Evolutionary conservation across 192 early-diverging fungal species (phyloP), one percentile per base, ranked within the genome.

Genomic region (Backusella luteola): DNA sequence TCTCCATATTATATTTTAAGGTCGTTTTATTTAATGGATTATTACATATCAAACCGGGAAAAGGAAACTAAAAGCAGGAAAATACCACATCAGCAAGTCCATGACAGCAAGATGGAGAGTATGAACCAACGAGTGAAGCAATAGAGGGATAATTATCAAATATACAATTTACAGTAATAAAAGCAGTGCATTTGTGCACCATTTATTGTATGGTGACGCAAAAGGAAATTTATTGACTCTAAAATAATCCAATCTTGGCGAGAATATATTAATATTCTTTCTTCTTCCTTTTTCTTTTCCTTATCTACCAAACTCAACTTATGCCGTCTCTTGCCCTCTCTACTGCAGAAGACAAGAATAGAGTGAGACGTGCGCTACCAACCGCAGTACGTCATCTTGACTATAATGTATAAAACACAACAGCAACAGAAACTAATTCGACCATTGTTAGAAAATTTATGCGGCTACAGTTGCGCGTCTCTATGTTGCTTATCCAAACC

Each of bases 401-500:
- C 35, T n/a, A 66, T 8, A 32, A n/a, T 14, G 15, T 14, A 68
- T 73, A 66, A 19, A 53, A 67, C 52, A 67, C 34, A 66, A 23
- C 49, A 49, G 53, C 2, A 53, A 53, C 19, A 73, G 32, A 42
- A 9, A 29, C 34, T 46, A 67, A 34, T 8, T 36, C 41, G 44
- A 59, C 73, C 73, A 41, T 75, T 26, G 74, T 73, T 88, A 93
- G 93, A 93, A 92, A 88, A 92, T 95, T 76, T 84, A 92, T 66
- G 89, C 89, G 5, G 94, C 94, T 1, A 93, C 94, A 7, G 90
- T 94, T 52, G 93, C 93, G 38, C 87, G 93, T 29, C 78, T 95
- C 69, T 95, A 92, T 87, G 90, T 91, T 14, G 94, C 93, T 21
- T 88, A 90, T 71, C 94, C 94, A 6, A 86, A 89, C 69, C 83